phyloP scores from a whole-genome alignment of 768 basidiomycete species.

The Suillus fuscotomentosus region DNA sequence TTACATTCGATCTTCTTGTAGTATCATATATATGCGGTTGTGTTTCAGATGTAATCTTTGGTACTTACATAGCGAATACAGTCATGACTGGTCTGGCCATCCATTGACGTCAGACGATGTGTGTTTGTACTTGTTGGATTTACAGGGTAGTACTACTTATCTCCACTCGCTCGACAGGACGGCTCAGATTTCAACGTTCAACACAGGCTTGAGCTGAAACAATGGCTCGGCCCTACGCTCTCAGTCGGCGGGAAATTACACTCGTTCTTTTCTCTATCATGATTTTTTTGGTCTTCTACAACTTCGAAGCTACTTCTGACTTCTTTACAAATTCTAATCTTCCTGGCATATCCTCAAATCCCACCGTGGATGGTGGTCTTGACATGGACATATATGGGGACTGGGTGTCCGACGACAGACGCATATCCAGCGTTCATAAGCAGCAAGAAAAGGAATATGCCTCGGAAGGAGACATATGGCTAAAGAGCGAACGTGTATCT shows the following conservation, averaged over 20 bases:
- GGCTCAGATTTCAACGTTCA: background rate
- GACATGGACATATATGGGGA: conserved; percentile 67
- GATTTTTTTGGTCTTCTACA: conserved; percentile 70
- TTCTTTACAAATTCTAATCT: conserved; percentile 45
- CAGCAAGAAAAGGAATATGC: conserved; percentile 32
- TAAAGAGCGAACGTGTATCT: conserved; percentile 32
- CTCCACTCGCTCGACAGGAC: background rate
- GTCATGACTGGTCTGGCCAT: background rate
- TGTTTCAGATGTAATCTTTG: background rate
- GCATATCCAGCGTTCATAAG: conserved; percentile 55
- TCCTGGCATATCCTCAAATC: conserved; percentile 22
- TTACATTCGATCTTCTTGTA: conserved; percentile 21
- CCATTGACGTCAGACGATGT: background rate
- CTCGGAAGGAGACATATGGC: conserved; percentile 44
- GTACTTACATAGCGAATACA: background rate
- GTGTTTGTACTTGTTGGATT: background rate
- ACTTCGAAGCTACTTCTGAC: conserved; percentile 64
- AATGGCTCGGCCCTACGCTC: conserved; percentile 66
- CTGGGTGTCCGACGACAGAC: conserved; percentile 64
- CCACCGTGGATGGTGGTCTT: conserved; percentile 48
- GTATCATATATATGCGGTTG: conserved; percentile 26
- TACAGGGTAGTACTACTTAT: background rate
- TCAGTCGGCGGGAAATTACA: conserved; percentile 70
- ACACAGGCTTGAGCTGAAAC: background rate
- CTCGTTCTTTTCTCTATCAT: conserved; percentile 66